Evolutionary conservation across 371 early-diverging fungal species (phyloP).

Genomic region (Mucor sp.): DNA sequence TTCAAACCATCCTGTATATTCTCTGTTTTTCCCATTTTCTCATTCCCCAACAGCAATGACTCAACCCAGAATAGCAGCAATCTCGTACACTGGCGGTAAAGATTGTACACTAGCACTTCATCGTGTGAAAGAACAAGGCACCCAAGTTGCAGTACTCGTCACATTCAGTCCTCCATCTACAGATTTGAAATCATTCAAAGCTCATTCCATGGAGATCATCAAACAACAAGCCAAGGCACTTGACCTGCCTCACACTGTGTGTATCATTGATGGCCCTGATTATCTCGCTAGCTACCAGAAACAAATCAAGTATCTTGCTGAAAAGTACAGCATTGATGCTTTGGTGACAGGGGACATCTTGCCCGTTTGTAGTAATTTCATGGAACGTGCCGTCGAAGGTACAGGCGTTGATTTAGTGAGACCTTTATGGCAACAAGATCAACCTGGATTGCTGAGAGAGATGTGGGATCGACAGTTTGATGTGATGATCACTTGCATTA

Average conservation of each 20-base stretch:
- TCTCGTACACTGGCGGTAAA: conserved; percentile 65
- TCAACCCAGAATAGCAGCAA: conserved; percentile 31
- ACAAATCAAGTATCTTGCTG: conserved; percentile 33
- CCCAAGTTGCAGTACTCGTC: conserved; percentile 47
- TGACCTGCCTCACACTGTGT: conserved; percentile 40
- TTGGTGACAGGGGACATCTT: conserved; percentile 64
- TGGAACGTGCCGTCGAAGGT: conserved; percentile 53
- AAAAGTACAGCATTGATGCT: conserved; percentile 35
- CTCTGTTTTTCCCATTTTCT: background rate
- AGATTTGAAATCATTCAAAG: conserved; percentile 44
- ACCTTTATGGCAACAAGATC: conserved; percentile 57
- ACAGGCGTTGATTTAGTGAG: conserved; percentile 50
- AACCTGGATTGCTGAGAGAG: conserved; percentile 34
- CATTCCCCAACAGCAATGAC: background rate
- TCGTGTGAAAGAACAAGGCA: conserved; percentile 37
- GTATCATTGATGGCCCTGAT: conserved; percentile 48
- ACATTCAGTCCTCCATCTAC: conserved; percentile 54
- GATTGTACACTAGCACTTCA: conserved; percentile 57
- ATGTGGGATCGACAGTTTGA: conserved; percentile 43
- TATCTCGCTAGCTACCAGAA: conserved; percentile 51
- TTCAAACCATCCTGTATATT: background rate
- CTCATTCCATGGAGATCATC: conserved; percentile 51
- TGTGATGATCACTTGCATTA: conserved; percentile 49
- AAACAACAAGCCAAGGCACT: conserved; percentile 48
- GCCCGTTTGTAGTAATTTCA: conserved; percentile 60